These are phyloP conservation scores for Arabis alpina DNA, from an alignment of 345 rosid genomes.

Conservation along the genomic window DNA sequence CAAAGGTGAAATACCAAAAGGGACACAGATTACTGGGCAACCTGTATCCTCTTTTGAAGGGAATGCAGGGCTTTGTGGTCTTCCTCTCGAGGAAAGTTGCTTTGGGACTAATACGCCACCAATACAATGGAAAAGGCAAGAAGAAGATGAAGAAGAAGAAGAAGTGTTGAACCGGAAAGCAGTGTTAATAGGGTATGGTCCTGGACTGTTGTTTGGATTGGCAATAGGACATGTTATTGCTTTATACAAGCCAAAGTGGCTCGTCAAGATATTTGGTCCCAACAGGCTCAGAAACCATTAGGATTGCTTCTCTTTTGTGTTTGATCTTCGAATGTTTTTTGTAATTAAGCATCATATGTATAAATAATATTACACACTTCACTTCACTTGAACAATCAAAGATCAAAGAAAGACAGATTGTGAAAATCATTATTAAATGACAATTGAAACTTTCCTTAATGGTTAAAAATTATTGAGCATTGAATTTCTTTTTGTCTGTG, in stretches of 20 bases:
- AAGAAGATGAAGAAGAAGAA: conserved; percentile 1
- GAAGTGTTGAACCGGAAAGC: conserved; percentile 12
- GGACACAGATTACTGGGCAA: conserved; percentile 9
- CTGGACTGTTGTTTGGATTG: conserved; percentile 9
- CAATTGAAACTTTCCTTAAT: too few species aligned
- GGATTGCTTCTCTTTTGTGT: too few species aligned
- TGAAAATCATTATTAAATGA: too few species aligned
- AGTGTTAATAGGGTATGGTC: neutral
- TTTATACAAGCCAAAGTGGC: conserved; percentile 16
- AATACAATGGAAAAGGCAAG: neutral
- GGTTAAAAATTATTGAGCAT: too few species aligned
- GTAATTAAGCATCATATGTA: too few species aligned
- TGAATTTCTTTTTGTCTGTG: too few species aligned
- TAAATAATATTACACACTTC: too few species aligned
- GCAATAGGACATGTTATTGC: neutral
- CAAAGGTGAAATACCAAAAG: conserved; percentile 11
- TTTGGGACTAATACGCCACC: neutral
- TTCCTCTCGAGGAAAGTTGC: conserved; percentile 4
- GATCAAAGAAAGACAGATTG: too few species aligned
- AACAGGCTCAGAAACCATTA: too few species aligned
- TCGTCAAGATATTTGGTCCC: too few species aligned
- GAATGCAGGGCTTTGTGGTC: conserved; percentile 17
- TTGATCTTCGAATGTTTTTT: too few species aligned
- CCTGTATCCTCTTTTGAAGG: conserved; percentile 4
- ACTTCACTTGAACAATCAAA: too few species aligned